phyloP scores from a whole-genome alignment of 805 yeast genomes.

The Maudiozyma turicensis region DNA sequence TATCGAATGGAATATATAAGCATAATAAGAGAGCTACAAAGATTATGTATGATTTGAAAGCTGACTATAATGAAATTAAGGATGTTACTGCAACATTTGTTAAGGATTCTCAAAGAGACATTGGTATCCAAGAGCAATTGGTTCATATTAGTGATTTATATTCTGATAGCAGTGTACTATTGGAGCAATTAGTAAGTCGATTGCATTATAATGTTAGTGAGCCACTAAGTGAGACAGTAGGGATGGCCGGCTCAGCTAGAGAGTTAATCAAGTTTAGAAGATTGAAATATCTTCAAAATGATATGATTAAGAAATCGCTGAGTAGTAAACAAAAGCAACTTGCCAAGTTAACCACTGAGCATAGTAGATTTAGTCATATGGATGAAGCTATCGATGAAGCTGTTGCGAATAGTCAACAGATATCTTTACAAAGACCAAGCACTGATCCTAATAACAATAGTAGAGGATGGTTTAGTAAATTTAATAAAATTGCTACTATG shows the following conservation, averaged over 20 bases:
- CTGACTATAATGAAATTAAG: constrained; percentile 20
- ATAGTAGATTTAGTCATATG: constrained; percentile 16
- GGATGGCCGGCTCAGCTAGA: constrained; percentile 25
- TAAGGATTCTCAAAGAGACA: constrained; percentile 15
- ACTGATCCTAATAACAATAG: constrained; percentile 10
- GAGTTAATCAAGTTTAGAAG: constrained; percentile 25
- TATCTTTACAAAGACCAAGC: constrained; percentile 12
- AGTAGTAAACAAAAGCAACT: constrained; percentile 17
- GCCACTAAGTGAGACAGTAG: constrained; percentile 25
- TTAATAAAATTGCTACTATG: constrained; percentile 24
- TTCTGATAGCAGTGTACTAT: constrained; percentile 17
- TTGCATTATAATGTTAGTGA: constrained; percentile 27
- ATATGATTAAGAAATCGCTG: constrained; percentile 18
- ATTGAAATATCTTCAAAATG: constrained; percentile 23
- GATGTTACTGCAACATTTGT: constrained; percentile 21
- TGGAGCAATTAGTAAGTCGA: constrained; percentile 22
- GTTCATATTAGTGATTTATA: constrained; percentile 21
- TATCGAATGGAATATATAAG: constrained; percentile 23
- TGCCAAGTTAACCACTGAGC: constrained; percentile 19
- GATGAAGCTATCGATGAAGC: constrained; percentile 14
- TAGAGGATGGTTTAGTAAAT: constrained; percentile 20
- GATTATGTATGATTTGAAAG: constrained; percentile 15
- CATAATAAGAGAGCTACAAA: constrained; percentile 23
- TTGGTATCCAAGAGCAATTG: constrained; percentile 21
- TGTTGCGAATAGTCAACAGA: constrained; percentile 11